phyloP scores from a whole-genome alignment of 2,329 filamentous ascomycete species.

The Coniochaeta ligniaria region DNA sequence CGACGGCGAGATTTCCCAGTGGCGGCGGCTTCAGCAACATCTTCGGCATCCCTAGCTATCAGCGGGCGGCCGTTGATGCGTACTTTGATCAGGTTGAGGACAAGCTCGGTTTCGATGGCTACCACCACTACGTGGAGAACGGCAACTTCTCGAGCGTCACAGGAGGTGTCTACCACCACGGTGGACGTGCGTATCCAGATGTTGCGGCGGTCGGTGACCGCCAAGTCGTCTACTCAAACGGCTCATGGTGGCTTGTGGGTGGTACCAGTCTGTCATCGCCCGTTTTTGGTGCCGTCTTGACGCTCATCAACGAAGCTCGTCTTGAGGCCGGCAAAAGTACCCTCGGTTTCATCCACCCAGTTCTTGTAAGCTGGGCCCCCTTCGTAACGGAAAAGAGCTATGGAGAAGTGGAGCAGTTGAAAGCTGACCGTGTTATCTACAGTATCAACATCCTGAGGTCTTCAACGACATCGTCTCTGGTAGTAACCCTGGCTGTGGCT shows the following conservation, averaged over 20 bases:
- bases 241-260: constrained; percentile 25
- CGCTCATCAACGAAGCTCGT: constrained; percentile 55
- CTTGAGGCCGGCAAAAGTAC: constrained; percentile 36
- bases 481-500: background rate
- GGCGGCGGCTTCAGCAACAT: constrained; percentile 40
- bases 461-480: background rate
- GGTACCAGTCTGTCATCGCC: constrained; percentile 52
- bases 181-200: constrained; percentile 18
- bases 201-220: constrained; percentile 18
- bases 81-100: constrained; percentile 25
- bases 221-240: constrained; percentile 17
- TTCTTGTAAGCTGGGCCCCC: constrained; percentile 6
- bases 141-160: constrained; percentile 9
- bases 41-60: constrained; percentile 34
- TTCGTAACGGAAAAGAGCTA: background rate
- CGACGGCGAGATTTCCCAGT: constrained; percentile 19
- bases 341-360: constrained; percentile 27
- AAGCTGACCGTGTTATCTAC: background rate
- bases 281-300: constrained; percentile 48
- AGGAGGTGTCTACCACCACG: constrained; percentile 13
- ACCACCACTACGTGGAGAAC: constrained; percentile 9
- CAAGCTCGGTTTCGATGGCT: constrained; percentile 13
- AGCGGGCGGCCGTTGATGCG: constrained; percentile 27
- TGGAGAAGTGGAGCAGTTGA: background rate
- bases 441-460: constrained; percentile 1